Conservation (phyloP, 2,329 filamentous ascomycete species). For the Cladosporium phlei region DNA sequence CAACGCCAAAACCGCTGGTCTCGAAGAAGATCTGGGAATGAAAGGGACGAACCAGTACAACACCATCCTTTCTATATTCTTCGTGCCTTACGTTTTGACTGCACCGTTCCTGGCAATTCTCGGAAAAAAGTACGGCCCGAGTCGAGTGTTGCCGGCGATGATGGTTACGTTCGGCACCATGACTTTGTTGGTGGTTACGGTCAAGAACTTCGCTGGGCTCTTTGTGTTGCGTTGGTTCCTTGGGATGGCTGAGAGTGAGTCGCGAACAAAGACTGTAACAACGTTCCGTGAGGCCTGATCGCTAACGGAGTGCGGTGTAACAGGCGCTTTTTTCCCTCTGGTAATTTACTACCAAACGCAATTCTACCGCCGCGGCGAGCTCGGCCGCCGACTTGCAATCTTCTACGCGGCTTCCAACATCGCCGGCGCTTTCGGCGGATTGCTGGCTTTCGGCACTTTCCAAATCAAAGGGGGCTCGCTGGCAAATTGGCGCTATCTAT, state of each 20-base stretch:
- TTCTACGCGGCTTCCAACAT: constrained; percentile 75
- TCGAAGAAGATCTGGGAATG: constrained; percentile 55
- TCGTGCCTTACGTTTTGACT: constrained; percentile 67
- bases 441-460: constrained; percentile 59
- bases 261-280: background rate
- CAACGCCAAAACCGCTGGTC: constrained; percentile 35
- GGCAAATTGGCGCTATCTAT: constrained; percentile 60
- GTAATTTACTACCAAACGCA: constrained; percentile 58
- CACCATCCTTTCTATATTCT: constrained; percentile 66
- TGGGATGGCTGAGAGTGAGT: constrained; percentile 52
- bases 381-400: constrained; percentile 64
- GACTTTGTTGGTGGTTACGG: constrained; percentile 56
- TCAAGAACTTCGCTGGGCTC: constrained; percentile 59
- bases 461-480: constrained; percentile 50
- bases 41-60: constrained; percentile 57
- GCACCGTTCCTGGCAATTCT: constrained; percentile 62
- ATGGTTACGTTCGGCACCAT: constrained; percentile 65
- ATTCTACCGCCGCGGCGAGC: constrained; percentile 67
- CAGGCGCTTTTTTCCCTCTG: constrained; percentile 60
- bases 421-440: constrained; percentile 61
- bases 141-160: constrained; percentile 59
- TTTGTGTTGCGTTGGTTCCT: constrained; percentile 66
- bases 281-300: too few relatives aligned
- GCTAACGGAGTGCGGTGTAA: background rate
- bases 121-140: constrained; percentile 64